phyloP scores from a whole-genome alignment of 2,329 filamentous ascomycete species.

The Lachnum nothofagi region DNA sequence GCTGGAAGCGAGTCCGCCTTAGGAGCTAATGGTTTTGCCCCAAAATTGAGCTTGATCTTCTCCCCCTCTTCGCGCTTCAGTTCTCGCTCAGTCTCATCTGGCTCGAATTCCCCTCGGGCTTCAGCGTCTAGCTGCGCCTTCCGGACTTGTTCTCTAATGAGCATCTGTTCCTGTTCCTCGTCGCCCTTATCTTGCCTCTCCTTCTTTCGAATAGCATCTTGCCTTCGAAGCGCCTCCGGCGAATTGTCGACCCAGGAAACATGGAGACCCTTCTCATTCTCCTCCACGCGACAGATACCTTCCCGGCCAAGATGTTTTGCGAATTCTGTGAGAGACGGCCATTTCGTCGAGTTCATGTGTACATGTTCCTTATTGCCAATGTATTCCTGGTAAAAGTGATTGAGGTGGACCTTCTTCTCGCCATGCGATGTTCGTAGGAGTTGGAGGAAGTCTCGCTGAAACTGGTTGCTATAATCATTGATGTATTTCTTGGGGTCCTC shows the following conservation, averaged over 20 bases:
- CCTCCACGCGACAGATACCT: slow-evolving; percentile 83
- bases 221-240: slow-evolving; percentile 72
- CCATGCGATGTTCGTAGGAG: slow-evolving; percentile 79
- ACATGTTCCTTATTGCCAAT: slow-evolving; percentile 83
- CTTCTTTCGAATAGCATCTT: slow-evolving; percentile 76
- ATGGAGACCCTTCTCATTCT: slow-evolving; percentile 79
- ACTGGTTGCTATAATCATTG: slow-evolving; percentile 74
- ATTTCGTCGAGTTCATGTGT: slow-evolving; percentile 91
- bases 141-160: slow-evolving; percentile 79
- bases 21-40: slow-evolving; percentile 32
- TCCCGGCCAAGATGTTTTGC: slow-evolving; percentile 81
- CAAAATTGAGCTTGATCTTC: slow-evolving; percentile 69
- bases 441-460: slow-evolving; percentile 71
- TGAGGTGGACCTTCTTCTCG: slow-evolving; percentile 83
- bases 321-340: slow-evolving; percentile 83
- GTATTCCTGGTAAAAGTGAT: slow-evolving; percentile 93
- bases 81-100: slow-evolving; percentile 41
- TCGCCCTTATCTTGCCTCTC: slow-evolving; percentile 86
- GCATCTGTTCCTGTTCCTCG: slow-evolving; percentile 78
- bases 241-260: slow-evolving; percentile 90
- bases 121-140: slow-evolving; percentile 61
- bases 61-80: slow-evolving; percentile 64
- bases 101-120: slow-evolving; percentile 38
- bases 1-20: slow-evolving; percentile 16
- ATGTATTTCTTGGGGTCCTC: slow-evolving; percentile 83